Conservation (phyloP, 345 rosid species). For the Chamaenerion angustifolium region DNA sequence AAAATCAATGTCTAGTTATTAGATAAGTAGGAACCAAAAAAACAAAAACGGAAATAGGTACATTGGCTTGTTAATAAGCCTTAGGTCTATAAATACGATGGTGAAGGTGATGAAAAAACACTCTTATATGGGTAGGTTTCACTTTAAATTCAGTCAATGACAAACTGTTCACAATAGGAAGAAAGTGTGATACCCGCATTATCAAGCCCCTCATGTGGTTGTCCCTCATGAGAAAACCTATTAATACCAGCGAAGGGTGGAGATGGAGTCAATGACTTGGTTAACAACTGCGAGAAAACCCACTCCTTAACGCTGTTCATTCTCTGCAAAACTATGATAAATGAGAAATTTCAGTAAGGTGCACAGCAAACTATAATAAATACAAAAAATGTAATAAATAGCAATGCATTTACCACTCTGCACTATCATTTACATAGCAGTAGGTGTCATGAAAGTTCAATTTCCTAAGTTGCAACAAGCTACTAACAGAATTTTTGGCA, state of each 20-base stretch:
- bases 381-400: not conserved
- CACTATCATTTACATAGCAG: not conserved
- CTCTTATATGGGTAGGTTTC: not conserved
- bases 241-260: slow-evolving; percentile 41
- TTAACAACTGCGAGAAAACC: slow-evolving; percentile 42
- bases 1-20: too few species aligned
- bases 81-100: too few species aligned
- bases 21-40: too few species aligned
- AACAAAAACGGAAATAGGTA: too few species aligned
- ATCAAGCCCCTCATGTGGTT: slow-evolving; percentile 19
- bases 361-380: not conserved
- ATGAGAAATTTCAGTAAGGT: slow-evolving; percentile 1
- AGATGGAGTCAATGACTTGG: slow-evolving; percentile 48
- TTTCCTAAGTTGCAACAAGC: not conserved
- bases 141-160: not conserved
- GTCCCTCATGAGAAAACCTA: slow-evolving; percentile 22
- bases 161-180: not conserved
- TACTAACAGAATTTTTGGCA: not conserved
- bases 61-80: too few species aligned
- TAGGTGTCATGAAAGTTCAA: not conserved
- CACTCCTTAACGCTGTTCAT: slow-evolving; percentile 85
- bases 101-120: too few species aligned
- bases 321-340: slow-evolving; percentile 10
- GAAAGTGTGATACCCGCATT: slow-evolving; percentile 25
- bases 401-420: not conserved